Base-by-base conservation (phyloP, 306 rosid genomes). In the Castanea sativa region DNA sequence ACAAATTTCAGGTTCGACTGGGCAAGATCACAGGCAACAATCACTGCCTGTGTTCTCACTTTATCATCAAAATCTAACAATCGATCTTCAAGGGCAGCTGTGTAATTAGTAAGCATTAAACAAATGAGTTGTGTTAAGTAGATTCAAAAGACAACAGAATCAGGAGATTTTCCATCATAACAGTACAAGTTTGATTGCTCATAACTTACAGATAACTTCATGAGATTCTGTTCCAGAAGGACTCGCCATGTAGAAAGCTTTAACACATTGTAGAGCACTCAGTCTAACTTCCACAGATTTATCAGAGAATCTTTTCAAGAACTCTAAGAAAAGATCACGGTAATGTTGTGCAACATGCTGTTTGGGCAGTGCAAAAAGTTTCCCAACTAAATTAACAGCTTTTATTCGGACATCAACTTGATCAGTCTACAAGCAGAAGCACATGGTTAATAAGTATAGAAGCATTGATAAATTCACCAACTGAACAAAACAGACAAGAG, bases 391-490 rank as follows among this genome's bases (percentile, higher is more conserved):
- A 79, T 83, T 89, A 76, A 95, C 98, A 80, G 99, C 96, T 90
- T 95, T 91, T 70, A 95, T 91, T 79, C 98, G 89, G 74, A 88
- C 88, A 83, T 95, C 99, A 59, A 95, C 98, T 81, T 95, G 98
- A 79, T 93, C 99, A 75, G 97, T 93, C 99, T 95, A 73, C 79
- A 60, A 69, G 83, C 25, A 55, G 33, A 56, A 80, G 63, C 63
- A 74, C 45, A 83, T 56, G 81, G 75, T 75, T 71, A 78, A 76
- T 43, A 21, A 79, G 61, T 51, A 77, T 29, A 56, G 30, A 72
- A 76, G 20, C 76, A 49, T 76, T 67, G 25, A 67, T 67, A 67
- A 32, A 7, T 6, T 35, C 49, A 18, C 51, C 72, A 67, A 27
- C 70, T 67, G 51, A 18, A 67, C 51, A 67, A 67, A 67, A 32